Conservation (phyloP, 306 rosid species). For the Canavalia gladiata region DNA sequence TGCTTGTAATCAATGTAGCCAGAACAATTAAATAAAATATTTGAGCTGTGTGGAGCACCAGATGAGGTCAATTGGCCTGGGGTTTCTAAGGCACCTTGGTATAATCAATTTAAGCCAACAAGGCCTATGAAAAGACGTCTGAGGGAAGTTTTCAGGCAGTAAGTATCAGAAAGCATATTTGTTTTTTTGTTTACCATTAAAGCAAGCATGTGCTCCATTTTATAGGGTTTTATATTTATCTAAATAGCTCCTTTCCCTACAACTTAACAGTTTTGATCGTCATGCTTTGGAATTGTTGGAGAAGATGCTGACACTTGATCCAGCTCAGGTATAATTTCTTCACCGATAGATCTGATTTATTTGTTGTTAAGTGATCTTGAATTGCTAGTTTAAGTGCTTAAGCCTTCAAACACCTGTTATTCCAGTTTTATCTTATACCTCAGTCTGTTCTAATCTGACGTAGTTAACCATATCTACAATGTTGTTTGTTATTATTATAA, state of each 20-base stretch:
- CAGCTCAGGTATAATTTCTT: slow-evolving; percentile 62
- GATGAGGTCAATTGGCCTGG: slow-evolving; percentile 82
- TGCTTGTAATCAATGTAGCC: slow-evolving; percentile 58
- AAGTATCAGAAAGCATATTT: slow-evolving; percentile 43
- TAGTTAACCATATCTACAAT: background rate
- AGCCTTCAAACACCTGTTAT: background rate
- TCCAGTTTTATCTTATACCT: slow-evolving; percentile 6
- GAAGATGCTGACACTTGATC: slow-evolving; percentile 74
- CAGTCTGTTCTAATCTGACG: background rate
- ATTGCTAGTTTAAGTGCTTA: background rate
- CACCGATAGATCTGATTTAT: slow-evolving; percentile 2
- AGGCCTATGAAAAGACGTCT: slow-evolving; percentile 74
- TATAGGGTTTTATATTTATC: slow-evolving; percentile 18
- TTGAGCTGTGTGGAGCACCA: slow-evolving; percentile 82
- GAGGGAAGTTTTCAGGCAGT: slow-evolving; percentile 71
- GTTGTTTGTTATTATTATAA: background rate
- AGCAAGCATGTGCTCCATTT: background rate
- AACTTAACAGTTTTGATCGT: slow-evolving; percentile 62
- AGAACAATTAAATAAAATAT: slow-evolving; percentile 76
- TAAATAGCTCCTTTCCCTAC: slow-evolving; percentile 13
- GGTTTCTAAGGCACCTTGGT: slow-evolving; percentile 69
- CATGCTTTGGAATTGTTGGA: slow-evolving; percentile 82
- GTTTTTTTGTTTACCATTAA: background rate
- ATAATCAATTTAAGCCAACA: slow-evolving; percentile 72
- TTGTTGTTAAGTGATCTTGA: slow-evolving; percentile 21